Percentiles rank a stretch among this genome's conserved stretches.
Evolutionary conservation across 345 rosid genomes (phyloP).

Genomic region (Gossypium sturtianum): DNA sequence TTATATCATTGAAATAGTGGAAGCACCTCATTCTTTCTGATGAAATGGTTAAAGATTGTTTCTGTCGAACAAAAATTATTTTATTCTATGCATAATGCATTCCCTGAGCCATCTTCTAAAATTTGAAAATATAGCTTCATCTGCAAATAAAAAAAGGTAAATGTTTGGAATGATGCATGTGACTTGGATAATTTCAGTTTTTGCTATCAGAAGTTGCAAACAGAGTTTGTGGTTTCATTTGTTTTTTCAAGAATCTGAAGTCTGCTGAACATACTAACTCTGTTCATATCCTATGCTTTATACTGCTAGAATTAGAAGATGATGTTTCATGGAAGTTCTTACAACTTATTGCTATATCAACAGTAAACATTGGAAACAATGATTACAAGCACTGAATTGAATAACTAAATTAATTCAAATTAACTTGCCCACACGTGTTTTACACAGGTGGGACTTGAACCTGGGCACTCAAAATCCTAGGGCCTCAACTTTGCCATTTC

Average conservation of each 20-base stretch:
- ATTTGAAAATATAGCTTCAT: background rate
- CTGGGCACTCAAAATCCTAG: too few species aligned
- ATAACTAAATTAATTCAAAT: too few species aligned
- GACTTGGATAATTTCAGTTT: too few species aligned
- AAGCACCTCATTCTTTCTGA: background rate
- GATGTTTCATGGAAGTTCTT: background rate
- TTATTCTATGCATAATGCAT: background rate
- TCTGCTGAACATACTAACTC: background rate
- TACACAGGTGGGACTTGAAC: too few species aligned
- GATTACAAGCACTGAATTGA: too few species aligned
- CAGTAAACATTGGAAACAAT: too few species aligned
- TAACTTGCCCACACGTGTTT: too few species aligned
- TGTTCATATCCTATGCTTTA: background rate
- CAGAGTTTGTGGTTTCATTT: background rate
- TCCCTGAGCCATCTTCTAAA: background rate
- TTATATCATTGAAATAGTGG: background rate
- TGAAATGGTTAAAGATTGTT: background rate
- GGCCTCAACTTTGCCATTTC: too few species aligned
- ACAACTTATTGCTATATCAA: too few species aligned
- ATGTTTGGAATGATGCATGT: background rate
- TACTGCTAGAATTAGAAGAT: background rate
- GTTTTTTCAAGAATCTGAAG: background rate
- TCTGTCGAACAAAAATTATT: background rate
- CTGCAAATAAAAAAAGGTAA: background rate
- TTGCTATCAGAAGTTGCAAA: background rate